phyloP scores from a whole-genome alignment of 2,329 filamentous ascomycete species.

The Fusarium buxicola region DNA sequence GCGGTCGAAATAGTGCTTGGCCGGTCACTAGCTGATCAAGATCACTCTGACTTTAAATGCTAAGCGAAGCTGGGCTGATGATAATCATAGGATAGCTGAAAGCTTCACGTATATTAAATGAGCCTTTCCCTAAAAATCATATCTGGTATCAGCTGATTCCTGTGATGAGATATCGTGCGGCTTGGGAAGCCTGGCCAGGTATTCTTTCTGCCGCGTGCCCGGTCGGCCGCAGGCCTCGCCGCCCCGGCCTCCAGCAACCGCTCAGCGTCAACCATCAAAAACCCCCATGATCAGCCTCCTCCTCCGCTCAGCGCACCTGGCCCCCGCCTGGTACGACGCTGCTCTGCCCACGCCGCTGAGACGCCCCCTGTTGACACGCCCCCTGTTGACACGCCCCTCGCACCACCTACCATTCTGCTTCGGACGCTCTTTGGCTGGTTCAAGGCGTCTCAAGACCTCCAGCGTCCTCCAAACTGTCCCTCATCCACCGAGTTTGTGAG shows the following conservation, averaged over 20 bases:
- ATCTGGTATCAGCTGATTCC: too few relatives aligned
- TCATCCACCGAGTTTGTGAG: slow-evolving; percentile 43
- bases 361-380: slow-evolving; percentile 41
- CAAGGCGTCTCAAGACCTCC: neutral
- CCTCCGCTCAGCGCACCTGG: slow-evolving; percentile 37
- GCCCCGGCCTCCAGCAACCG: slow-evolving; percentile 35
- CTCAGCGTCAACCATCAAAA: slow-evolving; percentile 35
- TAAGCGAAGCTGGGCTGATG: too few relatives aligned
- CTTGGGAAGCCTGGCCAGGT: too few relatives aligned
- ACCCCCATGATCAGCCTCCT: slow-evolving; percentile 44
- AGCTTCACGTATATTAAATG: too few relatives aligned
- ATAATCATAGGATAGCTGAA: too few relatives aligned
- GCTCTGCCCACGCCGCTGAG: slow-evolving; percentile 47
- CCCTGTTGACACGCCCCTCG: slow-evolving; percentile 45
- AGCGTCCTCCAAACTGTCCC: slow-evolving; percentile 34
- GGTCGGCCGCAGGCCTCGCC: slow-evolving; percentile 16
- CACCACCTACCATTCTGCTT: slow-evolving; percentile 40
- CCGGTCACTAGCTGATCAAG: too few relatives aligned
- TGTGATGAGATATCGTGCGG: too few relatives aligned
- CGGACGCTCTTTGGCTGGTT: slow-evolving; percentile 35
- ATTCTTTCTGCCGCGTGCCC: neutral
- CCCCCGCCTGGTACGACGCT: slow-evolving; percentile 48
- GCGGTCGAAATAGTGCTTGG: neutral
- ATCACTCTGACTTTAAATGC: too few relatives aligned
- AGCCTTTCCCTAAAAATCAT: too few relatives aligned